A percentile compares a stretch with the other conserved stretches of the same genome.
These are phyloP conservation scores for Rhizophagus prolifer DNA, from an alignment of 192 early-diverging fungal genomes.

Conservation along the genomic window DNA sequence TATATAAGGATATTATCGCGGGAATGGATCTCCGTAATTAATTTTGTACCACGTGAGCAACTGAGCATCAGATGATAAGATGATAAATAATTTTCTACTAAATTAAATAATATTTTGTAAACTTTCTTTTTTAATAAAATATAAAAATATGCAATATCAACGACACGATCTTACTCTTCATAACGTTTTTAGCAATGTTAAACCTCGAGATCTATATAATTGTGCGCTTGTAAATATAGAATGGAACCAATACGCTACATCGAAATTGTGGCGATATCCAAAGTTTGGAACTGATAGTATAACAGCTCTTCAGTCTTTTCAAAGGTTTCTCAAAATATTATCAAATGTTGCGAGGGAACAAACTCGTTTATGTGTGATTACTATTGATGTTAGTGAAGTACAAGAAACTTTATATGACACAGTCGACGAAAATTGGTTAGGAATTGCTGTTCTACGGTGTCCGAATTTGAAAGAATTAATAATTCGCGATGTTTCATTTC, in stretches of 20 bases:
- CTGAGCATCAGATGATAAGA: too few relatives aligned
- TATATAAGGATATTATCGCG: slow-evolving; percentile 23
- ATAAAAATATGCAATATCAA: background rate
- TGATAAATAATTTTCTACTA: too few relatives aligned
- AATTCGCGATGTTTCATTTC: background rate
- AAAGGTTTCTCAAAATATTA: background rate
- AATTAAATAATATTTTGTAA: too few relatives aligned
- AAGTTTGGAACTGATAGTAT: background rate
- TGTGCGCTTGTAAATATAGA: slow-evolving; percentile 4
- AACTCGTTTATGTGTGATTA: background rate
- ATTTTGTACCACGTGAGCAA: background rate
- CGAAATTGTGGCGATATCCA: background rate
- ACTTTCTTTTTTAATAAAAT: too few relatives aligned
- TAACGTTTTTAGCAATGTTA: background rate
- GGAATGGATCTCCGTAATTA: slow-evolving; percentile 16
- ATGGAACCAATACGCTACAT: background rate
- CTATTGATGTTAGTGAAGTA: slow-evolving; percentile 1
- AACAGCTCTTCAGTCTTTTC: slow-evolving; percentile 1
- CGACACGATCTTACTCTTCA: background rate
- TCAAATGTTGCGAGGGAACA: background rate
- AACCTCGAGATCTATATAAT: background rate
- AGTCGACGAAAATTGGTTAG: slow-evolving; percentile 8
- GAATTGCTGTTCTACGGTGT: background rate
- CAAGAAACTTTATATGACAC: slow-evolving; percentile 12
- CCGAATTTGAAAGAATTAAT: slow-evolving; percentile 4